Conservation (phyloP, 2,329 filamentous ascomycete species). For the Thielaviopsis ethacetica region DNA sequence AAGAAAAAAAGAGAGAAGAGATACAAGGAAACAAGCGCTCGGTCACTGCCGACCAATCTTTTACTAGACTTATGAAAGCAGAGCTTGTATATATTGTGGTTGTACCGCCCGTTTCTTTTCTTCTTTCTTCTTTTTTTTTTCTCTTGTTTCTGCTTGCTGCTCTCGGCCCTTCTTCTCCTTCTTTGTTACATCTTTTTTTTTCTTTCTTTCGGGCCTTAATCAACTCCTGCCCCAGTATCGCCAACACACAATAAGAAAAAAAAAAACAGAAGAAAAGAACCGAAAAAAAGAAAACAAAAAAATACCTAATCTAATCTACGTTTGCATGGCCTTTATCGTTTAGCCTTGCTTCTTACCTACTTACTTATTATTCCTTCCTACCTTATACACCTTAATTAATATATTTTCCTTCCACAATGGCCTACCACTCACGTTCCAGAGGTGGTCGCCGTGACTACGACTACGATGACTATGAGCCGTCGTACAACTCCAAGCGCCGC, state of each 20-base stretch:
- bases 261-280: neutral
- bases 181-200: neutral
- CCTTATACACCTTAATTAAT: neutral
- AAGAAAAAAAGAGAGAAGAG: no score
- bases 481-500: neutral
- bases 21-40: neutral
- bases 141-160: neutral
- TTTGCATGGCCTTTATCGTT: neutral
- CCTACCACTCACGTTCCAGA: conserved; percentile 6
- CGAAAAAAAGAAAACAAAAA: neutral
- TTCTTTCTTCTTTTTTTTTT: neutral
- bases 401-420: conserved; percentile 1
- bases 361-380: neutral
- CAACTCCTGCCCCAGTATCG: no score
- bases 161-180: neutral
- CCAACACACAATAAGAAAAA: neutral
- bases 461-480: conserved; percentile 4
- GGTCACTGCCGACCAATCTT: neutral
- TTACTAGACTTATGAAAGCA: neutral
- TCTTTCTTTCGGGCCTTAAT: neutral
- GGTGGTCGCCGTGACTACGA: conserved; percentile 3
- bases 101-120: neutral
- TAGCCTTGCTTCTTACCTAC: neutral
- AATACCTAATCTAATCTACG: neutral
- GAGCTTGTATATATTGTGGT: neutral